Base-by-base conservation (phyloP, 116 monocot species). In the Trichopus zeylanicus region DNA sequence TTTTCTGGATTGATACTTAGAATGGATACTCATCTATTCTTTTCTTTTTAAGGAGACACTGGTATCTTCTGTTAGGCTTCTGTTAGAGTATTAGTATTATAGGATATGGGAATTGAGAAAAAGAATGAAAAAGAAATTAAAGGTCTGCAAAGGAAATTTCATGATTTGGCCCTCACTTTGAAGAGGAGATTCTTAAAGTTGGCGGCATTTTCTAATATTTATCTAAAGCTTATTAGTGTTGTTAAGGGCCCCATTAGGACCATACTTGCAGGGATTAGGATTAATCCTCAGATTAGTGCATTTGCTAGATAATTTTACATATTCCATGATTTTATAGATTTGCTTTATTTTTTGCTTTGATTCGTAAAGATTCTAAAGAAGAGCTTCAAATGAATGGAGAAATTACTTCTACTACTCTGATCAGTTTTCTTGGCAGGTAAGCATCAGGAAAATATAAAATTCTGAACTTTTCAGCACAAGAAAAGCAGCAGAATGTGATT, bases 81-180 rank as follows among this genome's bases (percentile, higher is more conserved):
- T 49, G 49, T 31, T 30, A 32, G 49, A 21, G 34, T 27, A 32
- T 64, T 20, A 53, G 51, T 22, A 57, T 55, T 22, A 21, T n/a
- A 31, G 29, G 11, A 6, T 5, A 24, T 5, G 29, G 29, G 31
- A 23, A 22, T 23, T 35, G 5, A 19, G 18, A 25, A 25, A 30
- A 53, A 55, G 24, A 29, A 26, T 53, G 18, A 35, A 26, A 35
- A 35, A 52, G 37, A 38, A 53, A 63, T 20, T 13, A 32, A 28
- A 33, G 13, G 15, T 34, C 2, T 8, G 38, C 18, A 7, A 49
- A 22, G 35, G 26, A 54, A 54, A 65, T 65, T 65, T 65, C 5
- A 53, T 53, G 26, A 54, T 32, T 37, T 49, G 53, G 54, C 15
- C 54, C 53, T 65, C 65, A 53, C 54, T 65, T 65, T 65, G 65